A percentile compares a stretch with the other conserved stretches of the same genome.
phyloP scores from a whole-genome alignment of 768 basidiomycete species.

The Mycena amicta region DNA sequence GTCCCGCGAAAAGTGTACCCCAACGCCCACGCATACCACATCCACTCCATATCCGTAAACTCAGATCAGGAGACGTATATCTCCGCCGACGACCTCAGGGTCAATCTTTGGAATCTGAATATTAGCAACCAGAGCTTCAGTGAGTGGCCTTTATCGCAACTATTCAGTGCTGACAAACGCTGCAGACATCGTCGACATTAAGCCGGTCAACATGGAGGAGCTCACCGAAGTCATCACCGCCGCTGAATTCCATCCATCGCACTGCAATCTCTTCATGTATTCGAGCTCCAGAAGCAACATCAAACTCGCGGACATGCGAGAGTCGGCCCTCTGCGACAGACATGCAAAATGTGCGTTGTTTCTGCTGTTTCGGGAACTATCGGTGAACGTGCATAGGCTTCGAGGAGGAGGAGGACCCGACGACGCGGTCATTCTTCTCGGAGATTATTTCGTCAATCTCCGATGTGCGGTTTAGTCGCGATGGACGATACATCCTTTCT shows the following conservation, averaged over 20 bases:
- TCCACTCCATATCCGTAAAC: constrained; percentile 99
- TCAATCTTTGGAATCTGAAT: constrained; percentile 98
- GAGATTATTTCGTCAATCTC: constrained; percentile 99
- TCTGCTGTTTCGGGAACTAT: constrained; percentile 15
- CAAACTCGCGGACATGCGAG: constrained; percentile 99
- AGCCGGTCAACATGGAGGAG: constrained; percentile 99
- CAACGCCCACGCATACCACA: constrained; percentile 99
- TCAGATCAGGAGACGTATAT: constrained; percentile 99
- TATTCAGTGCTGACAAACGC: constrained; percentile 1
- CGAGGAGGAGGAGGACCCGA: constrained; percentile 98
- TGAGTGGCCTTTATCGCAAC: constrained; percentile 45
- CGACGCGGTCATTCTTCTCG: constrained; percentile 97
- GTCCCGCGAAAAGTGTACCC: constrained; percentile 98
- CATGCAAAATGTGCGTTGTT: constrained; percentile 87
- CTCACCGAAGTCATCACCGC: constrained; percentile 99
- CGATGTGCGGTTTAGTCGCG: constrained; percentile 98
- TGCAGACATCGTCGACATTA: constrained; percentile 98
- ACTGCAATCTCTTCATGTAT: constrained; percentile 99
- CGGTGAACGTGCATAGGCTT: constrained; percentile 62
- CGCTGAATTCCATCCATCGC: constrained; percentile 95
- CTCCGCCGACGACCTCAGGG: constrained; percentile 95
- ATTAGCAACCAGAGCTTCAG: constrained; percentile 99
- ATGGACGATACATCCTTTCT: constrained; percentile 95
- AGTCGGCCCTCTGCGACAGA: constrained; percentile 93
- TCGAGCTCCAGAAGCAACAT: constrained; percentile 99